Evolutionary conservation across 192 early-diverging fungal species (phyloP), one percentile per base, ranked within the genome.

Genomic region (Lunasporangiospora selenospora): DNA sequence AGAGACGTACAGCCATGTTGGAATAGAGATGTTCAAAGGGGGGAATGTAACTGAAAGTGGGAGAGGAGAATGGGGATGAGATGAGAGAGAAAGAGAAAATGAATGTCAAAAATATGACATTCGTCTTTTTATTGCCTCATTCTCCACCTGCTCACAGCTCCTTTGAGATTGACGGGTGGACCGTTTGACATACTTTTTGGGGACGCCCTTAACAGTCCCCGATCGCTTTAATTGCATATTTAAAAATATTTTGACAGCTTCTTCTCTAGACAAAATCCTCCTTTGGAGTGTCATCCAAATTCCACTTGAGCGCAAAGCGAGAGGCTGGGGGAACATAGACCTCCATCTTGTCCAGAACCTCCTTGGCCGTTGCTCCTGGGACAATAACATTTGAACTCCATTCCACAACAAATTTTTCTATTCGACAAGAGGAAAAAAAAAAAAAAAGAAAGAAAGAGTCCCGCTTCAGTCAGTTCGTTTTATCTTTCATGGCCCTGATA

Each of bases 391-490:
- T 55, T 12, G 56, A 62, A 42, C 83, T 87, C 27, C 44, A 75
- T 1, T 54, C 49, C 15, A 67, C 41, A 34, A 95, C 67, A 53
- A 95, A 93, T 43, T 89, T 85, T 21, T 84, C 82, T 83, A 57
- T 13, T n/a, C n/a, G n/a, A n/a, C n/a, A n/a, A n/a, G n/a, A n/a
- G n/a, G n/a, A n/a, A n/a, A n/a, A n/a, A 29, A 30, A 18, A 21
- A 6, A 24, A 18, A 40, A 23, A 53, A 53, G 19, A 39, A 52
- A 24, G 18, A 30, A 44, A 13, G 43, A 58, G 30, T 39, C 33
- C n/a, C n/a, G n/a, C n/a, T n/a, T n/a, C n/a, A n/a, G n/a, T n/a
- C n/a, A n/a, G n/a, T n/a, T n/a, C n/a, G n/a, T n/a, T n/a, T n/a
- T n/a, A n/a, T n/a, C n/a, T n/a, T n/a, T n/a, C n/a, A n/a, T n/a